Conservation (phyloP, 2,329 filamentous ascomycete genomes). For the Ophiosphaerella korrae region DNA sequence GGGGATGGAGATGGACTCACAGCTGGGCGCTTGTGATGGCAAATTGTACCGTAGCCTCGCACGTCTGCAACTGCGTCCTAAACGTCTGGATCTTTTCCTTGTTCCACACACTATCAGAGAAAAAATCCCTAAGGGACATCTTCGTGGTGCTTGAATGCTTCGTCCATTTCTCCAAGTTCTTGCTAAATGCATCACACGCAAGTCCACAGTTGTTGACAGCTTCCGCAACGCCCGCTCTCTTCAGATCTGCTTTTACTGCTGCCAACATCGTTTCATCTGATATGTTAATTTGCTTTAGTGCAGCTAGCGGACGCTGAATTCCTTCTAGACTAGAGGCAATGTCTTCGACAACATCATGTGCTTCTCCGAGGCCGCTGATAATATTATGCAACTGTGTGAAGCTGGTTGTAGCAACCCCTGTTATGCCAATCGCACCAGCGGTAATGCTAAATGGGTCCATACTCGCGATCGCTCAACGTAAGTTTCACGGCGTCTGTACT, state of each 20-base stretch:
- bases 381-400: slow-evolving; percentile 11
- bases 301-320: slow-evolving; percentile 15
- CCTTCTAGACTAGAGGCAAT: slow-evolving; percentile 7
- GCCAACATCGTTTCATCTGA: slow-evolving; percentile 4
- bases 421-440: slow-evolving; percentile 6
- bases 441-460: slow-evolving; percentile 1
- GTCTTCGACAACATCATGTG: slow-evolving; percentile 12
- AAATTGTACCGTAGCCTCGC: slow-evolving; percentile 15
- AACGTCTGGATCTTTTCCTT: slow-evolving; percentile 17
- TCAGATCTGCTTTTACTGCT: slow-evolving; percentile 10
- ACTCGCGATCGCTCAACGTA: not conserved
- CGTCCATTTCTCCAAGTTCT: slow-evolving; percentile 15
- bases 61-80: slow-evolving; percentile 9
- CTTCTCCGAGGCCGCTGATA: slow-evolving; percentile 12
- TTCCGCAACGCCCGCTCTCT: slow-evolving; percentile 15
- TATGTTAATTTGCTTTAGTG: slow-evolving; percentile 10
- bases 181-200: slow-evolving; percentile 13
- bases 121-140: slow-evolving; percentile 12
- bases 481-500: no score
- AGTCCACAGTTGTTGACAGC: slow-evolving; percentile 15
- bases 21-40: slow-evolving; percentile 16
- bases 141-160: slow-evolving; percentile 15
- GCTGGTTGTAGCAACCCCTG: slow-evolving; percentile 6
- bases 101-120: slow-evolving; percentile 16
- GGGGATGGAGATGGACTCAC: slow-evolving; percentile 3